These are phyloP conservation scores for Sinapis alba DNA, from an alignment of 441 rosid genomes.

Conservation along the genomic window DNA sequence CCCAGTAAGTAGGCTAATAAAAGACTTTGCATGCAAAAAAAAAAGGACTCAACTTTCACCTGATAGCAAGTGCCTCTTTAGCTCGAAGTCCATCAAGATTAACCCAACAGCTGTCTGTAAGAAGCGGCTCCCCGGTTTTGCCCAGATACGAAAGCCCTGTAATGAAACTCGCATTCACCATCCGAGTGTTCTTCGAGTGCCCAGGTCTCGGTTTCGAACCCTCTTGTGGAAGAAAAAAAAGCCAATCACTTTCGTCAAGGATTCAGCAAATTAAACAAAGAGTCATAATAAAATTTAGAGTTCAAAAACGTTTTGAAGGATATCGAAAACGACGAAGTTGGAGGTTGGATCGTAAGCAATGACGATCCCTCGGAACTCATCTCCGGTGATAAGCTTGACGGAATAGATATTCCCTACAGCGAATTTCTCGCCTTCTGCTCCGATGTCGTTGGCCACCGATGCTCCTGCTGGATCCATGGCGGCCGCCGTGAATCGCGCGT, in stretches of 20 bases:
- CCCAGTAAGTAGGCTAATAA: neutral
- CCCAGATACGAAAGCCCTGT: constrained; percentile 65
- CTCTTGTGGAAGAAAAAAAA: constrained; percentile 57
- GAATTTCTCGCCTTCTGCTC: constrained; percentile 60
- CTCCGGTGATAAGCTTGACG: constrained; percentile 79
- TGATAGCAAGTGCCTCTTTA: constrained; percentile 75
- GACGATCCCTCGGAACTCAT: constrained; percentile 86
- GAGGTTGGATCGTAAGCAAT: constrained; percentile 80
- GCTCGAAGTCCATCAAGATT: constrained; percentile 66
- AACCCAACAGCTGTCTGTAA: constrained; percentile 55
- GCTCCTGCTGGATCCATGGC: constrained; percentile 49
- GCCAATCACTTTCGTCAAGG: constrained; percentile 44
- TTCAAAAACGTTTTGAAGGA: constrained; percentile 45
- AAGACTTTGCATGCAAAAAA: neutral
- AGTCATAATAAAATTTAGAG: neutral
- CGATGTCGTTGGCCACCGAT: constrained; percentile 38
- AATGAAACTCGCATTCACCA: constrained; percentile 78
- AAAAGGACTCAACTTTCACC: constrained; percentile 41
- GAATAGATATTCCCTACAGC: constrained; percentile 81
- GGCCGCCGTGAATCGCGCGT: constrained; percentile 17
- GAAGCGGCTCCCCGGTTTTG: constrained; percentile 80
- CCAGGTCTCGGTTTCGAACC: constrained; percentile 66
- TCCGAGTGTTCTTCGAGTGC: constrained; percentile 65
- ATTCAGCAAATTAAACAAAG: constrained; percentile 20
- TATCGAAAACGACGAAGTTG: constrained; percentile 94